Percentiles rank a stretch among this genome's conserved stretches.
These are phyloP conservation scores for Ophiostoma australiae DNA, from an alignment of 2,329 filamentous ascomycete genomes.

Conservation along the genomic window DNA sequence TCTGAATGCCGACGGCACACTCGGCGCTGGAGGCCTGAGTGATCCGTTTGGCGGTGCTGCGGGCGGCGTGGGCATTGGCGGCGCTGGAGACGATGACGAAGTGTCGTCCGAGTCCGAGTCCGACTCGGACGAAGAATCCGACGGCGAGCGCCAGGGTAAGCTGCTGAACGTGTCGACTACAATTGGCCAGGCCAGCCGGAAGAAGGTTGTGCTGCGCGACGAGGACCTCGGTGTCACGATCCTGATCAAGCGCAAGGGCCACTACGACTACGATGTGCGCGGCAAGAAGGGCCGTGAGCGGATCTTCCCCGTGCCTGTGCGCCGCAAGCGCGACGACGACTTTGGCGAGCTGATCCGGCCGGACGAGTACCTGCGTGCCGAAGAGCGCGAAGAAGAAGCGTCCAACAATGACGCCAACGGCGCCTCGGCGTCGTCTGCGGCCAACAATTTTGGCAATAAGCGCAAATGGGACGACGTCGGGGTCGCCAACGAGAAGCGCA, in stretches of 20 bases:
- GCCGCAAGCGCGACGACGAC: conserved; percentile 75
- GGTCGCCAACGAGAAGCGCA: conserved; percentile 48
- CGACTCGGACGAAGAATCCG: conserved; percentile 80
- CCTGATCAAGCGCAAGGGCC: conserved; percentile 76
- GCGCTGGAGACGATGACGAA: conserved; percentile 66
- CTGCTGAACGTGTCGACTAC: conserved; percentile 84
- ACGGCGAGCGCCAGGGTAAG: conserved; percentile 85
- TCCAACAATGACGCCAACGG: conserved; percentile 46
- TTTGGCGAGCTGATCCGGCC: conserved; percentile 92
- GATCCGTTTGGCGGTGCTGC: not conserved
- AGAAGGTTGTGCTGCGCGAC: conserved; percentile 80
- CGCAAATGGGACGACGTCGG: conserved; percentile 81
- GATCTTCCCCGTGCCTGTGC: conserved; percentile 81
- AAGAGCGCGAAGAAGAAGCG: conserved; percentile 76
- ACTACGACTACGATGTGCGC: conserved; percentile 90
- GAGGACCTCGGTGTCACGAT: conserved; percentile 91
- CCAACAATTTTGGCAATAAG: conserved; percentile 70
- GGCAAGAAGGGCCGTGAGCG: conserved; percentile 89
- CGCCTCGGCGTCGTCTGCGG: conserved; percentile 39
- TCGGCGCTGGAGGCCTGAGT: conserved; percentile 1
- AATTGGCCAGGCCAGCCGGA: conserved; percentile 74
- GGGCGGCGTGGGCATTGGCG: conserved; percentile 9
- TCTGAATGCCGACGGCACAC: not conserved
- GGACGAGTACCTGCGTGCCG: conserved; percentile 87
- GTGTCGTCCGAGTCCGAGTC: conserved; percentile 75